These are phyloP conservation scores for Syncephalastrum racemosum DNA, from an alignment of 371 early-diverging fungal species.

Conservation along the genomic window DNA sequence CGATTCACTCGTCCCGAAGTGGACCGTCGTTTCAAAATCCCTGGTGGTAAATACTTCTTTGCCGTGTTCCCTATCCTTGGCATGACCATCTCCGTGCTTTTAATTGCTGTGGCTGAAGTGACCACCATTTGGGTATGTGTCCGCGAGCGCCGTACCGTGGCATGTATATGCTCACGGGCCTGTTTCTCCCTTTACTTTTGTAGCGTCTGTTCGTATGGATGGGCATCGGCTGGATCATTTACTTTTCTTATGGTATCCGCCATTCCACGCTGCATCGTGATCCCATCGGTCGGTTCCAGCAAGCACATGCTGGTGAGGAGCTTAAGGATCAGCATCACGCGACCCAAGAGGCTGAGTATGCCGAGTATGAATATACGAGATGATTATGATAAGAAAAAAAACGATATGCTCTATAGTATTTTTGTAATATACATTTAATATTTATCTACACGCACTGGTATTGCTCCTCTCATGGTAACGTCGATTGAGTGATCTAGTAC, in stretches of 20 bases:
- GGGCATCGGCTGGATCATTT: slow-evolving; percentile 68
- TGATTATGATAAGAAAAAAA: too few relatives aligned
- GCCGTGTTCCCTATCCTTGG: slow-evolving; percentile 60
- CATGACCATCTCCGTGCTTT: slow-evolving; percentile 51
- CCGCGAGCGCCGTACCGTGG: too few relatives aligned
- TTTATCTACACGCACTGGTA: too few relatives aligned
- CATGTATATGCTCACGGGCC: too few relatives aligned
- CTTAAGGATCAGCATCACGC: neutral
- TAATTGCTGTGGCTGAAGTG: slow-evolving; percentile 60
- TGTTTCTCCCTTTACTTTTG: neutral
- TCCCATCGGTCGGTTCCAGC: slow-evolving; percentile 23
- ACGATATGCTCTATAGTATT: too few relatives aligned
- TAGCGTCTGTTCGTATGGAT: slow-evolving; percentile 57
- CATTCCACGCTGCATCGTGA: slow-evolving; percentile 51
- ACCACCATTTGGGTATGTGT: slow-evolving; percentile 44
- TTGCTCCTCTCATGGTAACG: too few relatives aligned
- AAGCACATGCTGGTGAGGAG: neutral
- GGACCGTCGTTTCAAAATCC: slow-evolving; percentile 72
- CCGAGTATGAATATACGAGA: too few relatives aligned
- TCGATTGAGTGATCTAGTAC: slow-evolving; percentile 23
- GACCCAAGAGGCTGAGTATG: too few relatives aligned
- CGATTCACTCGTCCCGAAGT: slow-evolving; percentile 70
- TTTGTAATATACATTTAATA: too few relatives aligned
- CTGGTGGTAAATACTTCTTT: slow-evolving; percentile 55
- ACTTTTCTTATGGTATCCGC: slow-evolving; percentile 62